These are phyloP conservation scores for Penicillium paneum DNA, from an alignment of 2,329 filamentous ascomycete genomes.

Conservation along the genomic window DNA sequence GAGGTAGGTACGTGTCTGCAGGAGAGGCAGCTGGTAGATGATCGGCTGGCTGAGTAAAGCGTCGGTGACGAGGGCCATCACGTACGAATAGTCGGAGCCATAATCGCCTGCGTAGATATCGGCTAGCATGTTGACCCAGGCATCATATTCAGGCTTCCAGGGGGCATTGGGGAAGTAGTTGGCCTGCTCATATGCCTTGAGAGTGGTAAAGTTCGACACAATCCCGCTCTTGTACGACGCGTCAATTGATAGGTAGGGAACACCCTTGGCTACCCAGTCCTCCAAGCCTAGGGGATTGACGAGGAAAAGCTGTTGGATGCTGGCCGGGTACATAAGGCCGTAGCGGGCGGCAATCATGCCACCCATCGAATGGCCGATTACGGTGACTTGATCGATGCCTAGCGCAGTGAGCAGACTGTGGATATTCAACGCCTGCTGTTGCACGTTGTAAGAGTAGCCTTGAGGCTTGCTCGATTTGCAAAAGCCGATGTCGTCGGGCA, in stretches of 20 bases:
- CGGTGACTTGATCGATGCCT: conserved; percentile 7
- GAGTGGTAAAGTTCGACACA: conserved; percentile 11
- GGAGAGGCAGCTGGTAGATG: conserved; percentile 12
- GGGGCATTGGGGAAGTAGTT: conserved; percentile 12
- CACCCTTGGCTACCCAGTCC: conserved; percentile 15
- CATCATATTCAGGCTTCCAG: conserved; percentile 14
- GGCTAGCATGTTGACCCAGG: conserved; percentile 14
- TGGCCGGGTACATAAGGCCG: conserved; percentile 14
- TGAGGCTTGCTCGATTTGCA: conserved; percentile 18
- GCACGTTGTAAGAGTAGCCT: conserved; percentile 13
- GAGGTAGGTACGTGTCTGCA: conserved; percentile 14
- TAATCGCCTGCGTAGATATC: conserved; percentile 13
- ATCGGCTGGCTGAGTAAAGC: conserved; percentile 13
- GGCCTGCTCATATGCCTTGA: conserved; percentile 13
- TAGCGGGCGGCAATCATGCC: conserved; percentile 16
- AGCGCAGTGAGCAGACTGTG: conserved; percentile 13
- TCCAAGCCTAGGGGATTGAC: conserved; percentile 14
- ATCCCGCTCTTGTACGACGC: conserved; percentile 7
- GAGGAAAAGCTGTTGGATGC: conserved; percentile 11
- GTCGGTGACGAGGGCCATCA: conserved; percentile 15
- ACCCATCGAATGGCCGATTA: conserved; percentile 16
- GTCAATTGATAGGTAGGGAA: conserved; percentile 9
- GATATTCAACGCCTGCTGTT: conserved; percentile 14
- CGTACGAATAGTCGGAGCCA: conserved; percentile 11
- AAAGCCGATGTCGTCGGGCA: conserved; percentile 18